These are phyloP conservation scores for Russula lepida DNA, from an alignment of 768 basidiomycete genomes.

Conservation along the genomic window DNA sequence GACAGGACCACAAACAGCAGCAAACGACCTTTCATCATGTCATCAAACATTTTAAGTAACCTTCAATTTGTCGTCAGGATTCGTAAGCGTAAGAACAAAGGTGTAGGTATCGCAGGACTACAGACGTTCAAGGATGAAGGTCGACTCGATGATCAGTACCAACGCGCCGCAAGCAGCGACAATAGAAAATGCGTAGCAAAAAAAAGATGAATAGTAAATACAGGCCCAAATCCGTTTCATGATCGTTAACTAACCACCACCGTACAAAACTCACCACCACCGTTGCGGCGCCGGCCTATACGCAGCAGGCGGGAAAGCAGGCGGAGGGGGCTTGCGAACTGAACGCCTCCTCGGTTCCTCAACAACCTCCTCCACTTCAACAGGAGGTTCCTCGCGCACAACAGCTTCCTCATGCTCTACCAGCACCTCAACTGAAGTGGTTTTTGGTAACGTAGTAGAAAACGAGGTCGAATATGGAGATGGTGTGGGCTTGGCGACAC, in stretches of 20 bases:
- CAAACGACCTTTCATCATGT: neutral
- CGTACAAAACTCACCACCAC: constrained; percentile 17
- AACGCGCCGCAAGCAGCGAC: constrained; percentile 14
- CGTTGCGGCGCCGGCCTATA: constrained; percentile 21
- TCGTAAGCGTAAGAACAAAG: constrained; percentile 14
- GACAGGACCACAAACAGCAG: neutral
- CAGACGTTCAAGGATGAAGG: constrained; percentile 11
- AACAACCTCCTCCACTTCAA: constrained; percentile 33
- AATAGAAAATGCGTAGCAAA: constrained; percentile 17
- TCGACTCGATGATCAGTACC: constrained; percentile 7
- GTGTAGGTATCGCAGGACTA: constrained; percentile 14
- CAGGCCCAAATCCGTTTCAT: constrained; percentile 17
- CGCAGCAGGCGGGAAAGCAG: constrained; percentile 34
- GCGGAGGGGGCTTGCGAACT: constrained; percentile 39
- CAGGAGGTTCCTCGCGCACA: constrained; percentile 28
- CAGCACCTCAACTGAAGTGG: constrained; percentile 59
- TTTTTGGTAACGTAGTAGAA: constrained; percentile 55
- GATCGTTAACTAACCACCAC: constrained; percentile 11
- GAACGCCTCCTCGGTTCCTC: constrained; percentile 35
- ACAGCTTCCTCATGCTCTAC: constrained; percentile 45
- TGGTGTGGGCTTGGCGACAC: constrained; percentile 64
- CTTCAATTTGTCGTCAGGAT: constrained; percentile 20
- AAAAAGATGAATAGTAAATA: constrained; percentile 15
- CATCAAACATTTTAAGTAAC: constrained; percentile 1
- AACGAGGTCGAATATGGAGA: constrained; percentile 50